Conservation (phyloP, 2,329 filamentous ascomycete species). For the Aaosphaeria pasadenensis region DNA sequence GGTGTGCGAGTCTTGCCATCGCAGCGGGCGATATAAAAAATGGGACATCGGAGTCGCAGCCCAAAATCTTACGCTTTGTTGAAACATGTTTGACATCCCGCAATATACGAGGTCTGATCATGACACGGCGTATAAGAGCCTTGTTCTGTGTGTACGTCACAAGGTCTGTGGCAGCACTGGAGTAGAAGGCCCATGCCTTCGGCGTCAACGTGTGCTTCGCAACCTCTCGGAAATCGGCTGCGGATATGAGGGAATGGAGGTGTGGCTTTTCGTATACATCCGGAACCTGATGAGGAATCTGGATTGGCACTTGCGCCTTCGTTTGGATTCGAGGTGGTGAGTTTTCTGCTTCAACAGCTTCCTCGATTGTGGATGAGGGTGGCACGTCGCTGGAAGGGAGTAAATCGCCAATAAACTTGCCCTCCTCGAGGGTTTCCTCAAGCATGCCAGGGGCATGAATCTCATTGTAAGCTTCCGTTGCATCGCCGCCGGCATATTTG, state of each 20-base stretch:
- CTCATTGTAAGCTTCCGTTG: constrained; percentile 45
- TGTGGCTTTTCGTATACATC: constrained; percentile 26
- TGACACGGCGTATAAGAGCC: constrained; percentile 41
- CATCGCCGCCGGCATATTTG: constrained; percentile 7
- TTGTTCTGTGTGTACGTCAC: constrained; percentile 43
- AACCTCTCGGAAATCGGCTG: constrained; percentile 41
- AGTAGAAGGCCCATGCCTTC: constrained; percentile 46
- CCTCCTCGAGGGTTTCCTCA: constrained; percentile 26
- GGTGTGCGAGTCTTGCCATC: constrained; percentile 17
- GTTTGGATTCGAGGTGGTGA: neutral
- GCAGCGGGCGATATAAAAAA: constrained; percentile 27
- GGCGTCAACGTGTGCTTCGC: constrained; percentile 30
- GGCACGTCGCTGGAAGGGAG: constrained; percentile 1
- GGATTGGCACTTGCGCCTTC: neutral
- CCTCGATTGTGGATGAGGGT: constrained; percentile 1
- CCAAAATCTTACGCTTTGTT: constrained; percentile 32
- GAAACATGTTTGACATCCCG: constrained; percentile 36
- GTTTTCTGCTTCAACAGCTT: constrained; percentile 1
- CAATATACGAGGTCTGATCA: constrained; percentile 42
- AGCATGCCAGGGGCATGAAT: constrained; percentile 46
- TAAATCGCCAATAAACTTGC: constrained; percentile 25
- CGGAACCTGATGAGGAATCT: constrained; percentile 1
- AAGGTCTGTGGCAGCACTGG: constrained; percentile 48
- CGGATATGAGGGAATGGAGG: constrained; percentile 36
- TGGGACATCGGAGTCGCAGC: constrained; percentile 20